Percentiles rank a stretch among this genome's conserved stretches.
These are phyloP conservation scores for Cladophialophora carrionii DNA, from an alignment of 2,329 filamentous ascomycete genomes.

Conservation along the genomic window DNA sequence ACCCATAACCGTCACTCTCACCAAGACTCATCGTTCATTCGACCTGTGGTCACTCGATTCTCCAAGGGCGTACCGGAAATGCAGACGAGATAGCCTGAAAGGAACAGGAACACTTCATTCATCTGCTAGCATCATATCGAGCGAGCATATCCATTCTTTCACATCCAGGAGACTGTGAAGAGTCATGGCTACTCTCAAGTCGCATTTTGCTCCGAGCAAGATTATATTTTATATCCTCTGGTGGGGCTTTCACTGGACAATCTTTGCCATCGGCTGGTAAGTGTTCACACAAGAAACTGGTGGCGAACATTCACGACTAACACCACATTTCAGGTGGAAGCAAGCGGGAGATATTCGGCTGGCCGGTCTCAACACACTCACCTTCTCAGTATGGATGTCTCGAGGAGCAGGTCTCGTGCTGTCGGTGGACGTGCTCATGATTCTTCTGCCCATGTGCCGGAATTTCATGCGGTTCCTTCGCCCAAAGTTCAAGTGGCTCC, in stretches of 20 bases:
- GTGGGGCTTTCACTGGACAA: constrained; percentile 73
- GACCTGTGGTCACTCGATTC: constrained; percentile 5
- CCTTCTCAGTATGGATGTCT: constrained; percentile 93
- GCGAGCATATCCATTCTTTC: constrained; percentile 9
- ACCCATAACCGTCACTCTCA: constrained; percentile 1
- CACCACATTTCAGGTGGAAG: constrained; percentile 66
- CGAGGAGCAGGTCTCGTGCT: constrained; percentile 88
- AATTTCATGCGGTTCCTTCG: constrained; percentile 82
- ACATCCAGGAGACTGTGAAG: background rate
- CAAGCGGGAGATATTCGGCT: constrained; percentile 71
- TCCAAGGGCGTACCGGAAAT: constrained; percentile 13
- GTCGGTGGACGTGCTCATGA: constrained; percentile 80
- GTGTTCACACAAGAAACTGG: constrained; percentile 41
- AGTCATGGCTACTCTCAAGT: constrained; percentile 34
- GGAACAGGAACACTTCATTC: constrained; percentile 2
- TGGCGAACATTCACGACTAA: constrained; percentile 33
- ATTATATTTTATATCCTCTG: constrained; percentile 79
- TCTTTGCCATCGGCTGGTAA: constrained; percentile 88
- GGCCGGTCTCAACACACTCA: constrained; percentile 75
- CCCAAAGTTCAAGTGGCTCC: constrained; percentile 84
- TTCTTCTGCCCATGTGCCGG: constrained; percentile 91
- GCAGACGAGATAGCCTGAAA: constrained; percentile 18
- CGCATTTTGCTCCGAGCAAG: constrained; percentile 55
- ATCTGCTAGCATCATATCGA: constrained; percentile 1
- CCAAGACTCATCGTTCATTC: constrained; percentile 10